These are phyloP conservation scores for Hypomontagnella monticulosa DNA, from an alignment of 495 filamentous ascomycete species.

Conservation along the genomic window DNA sequence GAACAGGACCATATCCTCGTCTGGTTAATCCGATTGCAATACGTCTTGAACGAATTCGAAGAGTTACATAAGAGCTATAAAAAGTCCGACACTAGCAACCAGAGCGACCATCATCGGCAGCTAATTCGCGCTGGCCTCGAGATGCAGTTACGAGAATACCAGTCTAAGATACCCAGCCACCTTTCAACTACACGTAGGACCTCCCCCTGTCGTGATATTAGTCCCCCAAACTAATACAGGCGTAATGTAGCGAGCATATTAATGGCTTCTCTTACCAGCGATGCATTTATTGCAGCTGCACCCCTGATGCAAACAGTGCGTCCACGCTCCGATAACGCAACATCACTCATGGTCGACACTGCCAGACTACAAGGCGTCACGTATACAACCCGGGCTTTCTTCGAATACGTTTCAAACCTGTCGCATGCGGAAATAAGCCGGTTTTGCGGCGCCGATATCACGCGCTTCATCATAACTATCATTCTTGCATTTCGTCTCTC, in stretches of 20 bases:
- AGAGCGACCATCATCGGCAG: conserved; percentile 50
- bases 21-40: conserved; percentile 54
- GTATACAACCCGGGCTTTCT: conserved; percentile 35
- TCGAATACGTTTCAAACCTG: conserved; percentile 45
- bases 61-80: conserved; percentile 40
- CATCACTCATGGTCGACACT: conserved; percentile 7
- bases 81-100: conserved; percentile 24
- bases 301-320: conserved; percentile 45
- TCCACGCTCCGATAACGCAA: neutral
- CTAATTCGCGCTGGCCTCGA: conserved; percentile 56
- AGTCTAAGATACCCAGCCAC: conserved; percentile 44
- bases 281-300: conserved; percentile 50
- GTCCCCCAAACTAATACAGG: conserved; percentile 6
- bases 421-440: conserved; percentile 37
- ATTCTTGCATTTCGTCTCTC: conserved; percentile 55
- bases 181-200: conserved; percentile 35
- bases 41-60: conserved; percentile 50
- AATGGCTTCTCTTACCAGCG: conserved; percentile 44
- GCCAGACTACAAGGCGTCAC: conserved; percentile 27
- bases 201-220: neutral
- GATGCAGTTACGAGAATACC: conserved; percentile 51
- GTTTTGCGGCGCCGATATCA: conserved; percentile 49
- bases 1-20: conserved; percentile 51
- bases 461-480: conserved; percentile 47
- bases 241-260: conserved; percentile 44